Percentiles rank a stretch among this genome's conserved stretches.
phyloP scores from a whole-genome alignment of 2,329 filamentous ascomycete genomes.

The Colletotrichum viniferum region DNA sequence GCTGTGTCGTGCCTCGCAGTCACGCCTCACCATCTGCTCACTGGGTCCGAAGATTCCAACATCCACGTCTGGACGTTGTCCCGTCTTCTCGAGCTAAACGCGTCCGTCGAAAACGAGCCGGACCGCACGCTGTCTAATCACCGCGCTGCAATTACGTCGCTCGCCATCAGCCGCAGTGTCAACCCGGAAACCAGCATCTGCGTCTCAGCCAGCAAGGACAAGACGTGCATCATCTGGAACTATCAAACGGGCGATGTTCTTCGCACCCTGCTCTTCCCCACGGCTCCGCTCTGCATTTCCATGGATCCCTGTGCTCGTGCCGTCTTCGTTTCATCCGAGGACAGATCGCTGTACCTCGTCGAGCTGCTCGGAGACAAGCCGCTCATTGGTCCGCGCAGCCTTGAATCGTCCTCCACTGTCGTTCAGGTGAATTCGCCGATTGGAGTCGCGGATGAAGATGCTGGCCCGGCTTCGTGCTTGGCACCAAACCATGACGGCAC shows the following conservation, averaged over 20 bases:
- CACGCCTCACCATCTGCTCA: conserved; percentile 75
- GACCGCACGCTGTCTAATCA: conserved; percentile 80
- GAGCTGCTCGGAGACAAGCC: conserved; percentile 69
- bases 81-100: conserved; percentile 67
- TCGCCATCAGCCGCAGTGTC: conserved; percentile 67
- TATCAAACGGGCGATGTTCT: conserved; percentile 79
- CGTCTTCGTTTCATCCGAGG: conserved; percentile 80
- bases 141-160: conserved; percentile 72
- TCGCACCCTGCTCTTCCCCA: conserved; percentile 80
- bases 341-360: conserved; percentile 79
- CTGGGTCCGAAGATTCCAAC: conserved; percentile 84
- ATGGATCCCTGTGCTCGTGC: conserved; percentile 86
- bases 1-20: conserved; percentile 77
- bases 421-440: conserved; percentile 60
- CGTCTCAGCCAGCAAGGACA: conserved; percentile 83
- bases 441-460: conserved; percentile 64
- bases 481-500: conserved; percentile 83
- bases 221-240: conserved; percentile 92
- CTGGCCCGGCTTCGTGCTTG: conserved; percentile 71
- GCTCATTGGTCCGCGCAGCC: conserved; percentile 56
- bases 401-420: conserved; percentile 60
- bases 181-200: conserved; percentile 78
- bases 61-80: conserved; percentile 90
- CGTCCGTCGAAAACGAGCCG: conserved; percentile 67
- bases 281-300: conserved; percentile 72